Conservation (phyloP, 371 early-diverging fungal genomes). For the Dichotomocladium elegans region DNA sequence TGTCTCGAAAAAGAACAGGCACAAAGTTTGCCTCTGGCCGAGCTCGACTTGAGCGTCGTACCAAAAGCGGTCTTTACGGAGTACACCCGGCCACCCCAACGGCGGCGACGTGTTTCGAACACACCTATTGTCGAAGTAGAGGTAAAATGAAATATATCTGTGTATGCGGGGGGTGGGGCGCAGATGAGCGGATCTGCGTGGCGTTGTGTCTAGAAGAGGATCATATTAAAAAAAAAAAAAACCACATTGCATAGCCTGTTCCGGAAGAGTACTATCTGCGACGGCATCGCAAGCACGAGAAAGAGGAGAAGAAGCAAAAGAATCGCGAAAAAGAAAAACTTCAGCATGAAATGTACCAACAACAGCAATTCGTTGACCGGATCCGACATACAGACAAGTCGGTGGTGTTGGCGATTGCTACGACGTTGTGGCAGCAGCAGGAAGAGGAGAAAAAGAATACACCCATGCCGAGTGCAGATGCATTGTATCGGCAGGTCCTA, state of each 20-base stretch:
- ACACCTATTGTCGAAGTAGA: constrained; percentile 2
- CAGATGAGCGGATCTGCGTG: background rate
- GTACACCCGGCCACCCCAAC: constrained; percentile 1
- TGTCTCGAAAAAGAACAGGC: background rate
- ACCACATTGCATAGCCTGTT: constrained; percentile 1
- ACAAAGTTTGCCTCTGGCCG: background rate
- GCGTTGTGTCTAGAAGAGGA: no score
- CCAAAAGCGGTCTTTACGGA: constrained; percentile 1
- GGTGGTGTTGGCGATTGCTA: constrained; percentile 29
- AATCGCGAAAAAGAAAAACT: constrained; percentile 64
- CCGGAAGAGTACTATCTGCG: constrained; percentile 56
- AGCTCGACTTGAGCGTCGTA: background rate
- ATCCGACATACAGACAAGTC: constrained; percentile 49
- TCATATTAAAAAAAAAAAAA: background rate
- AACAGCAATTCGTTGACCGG: constrained; percentile 56
- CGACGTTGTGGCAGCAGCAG: constrained; percentile 33
- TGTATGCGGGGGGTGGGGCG: background rate
- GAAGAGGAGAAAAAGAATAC: constrained; percentile 1
- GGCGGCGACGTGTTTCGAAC: background rate
- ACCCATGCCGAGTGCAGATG: constrained; percentile 24
- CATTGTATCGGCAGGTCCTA: constrained; percentile 42
- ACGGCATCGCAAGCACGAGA: constrained; percentile 60
- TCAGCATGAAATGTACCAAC: constrained; percentile 61
- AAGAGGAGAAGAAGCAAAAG: constrained; percentile 62
- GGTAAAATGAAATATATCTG: constrained; percentile 4